Base-by-base conservation (phyloP, 2,329 filamentous ascomycete genomes). In the Colletotrichum paranaense region DNA sequence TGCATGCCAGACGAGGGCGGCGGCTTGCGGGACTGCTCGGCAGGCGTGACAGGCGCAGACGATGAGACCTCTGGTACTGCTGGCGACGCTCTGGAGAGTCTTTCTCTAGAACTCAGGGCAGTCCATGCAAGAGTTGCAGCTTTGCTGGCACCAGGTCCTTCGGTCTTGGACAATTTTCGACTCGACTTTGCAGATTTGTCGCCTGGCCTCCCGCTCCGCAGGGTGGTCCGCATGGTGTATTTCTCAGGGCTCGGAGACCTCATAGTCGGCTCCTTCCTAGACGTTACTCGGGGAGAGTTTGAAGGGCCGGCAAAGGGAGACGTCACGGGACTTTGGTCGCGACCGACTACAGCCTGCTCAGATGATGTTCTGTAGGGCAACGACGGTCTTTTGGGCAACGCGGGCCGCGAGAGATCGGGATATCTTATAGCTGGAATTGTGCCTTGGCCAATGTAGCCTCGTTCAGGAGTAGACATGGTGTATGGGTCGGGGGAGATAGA, bases 391-490 rank as follows among this genome's bases (percentile, higher is more conserved):
- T 88, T 84, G 14, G 91, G 87, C 11, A 91, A 83, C 14, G 84
- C 78, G 14, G 93, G 93, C 69, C 92, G 91, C n/a, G 93, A 93
- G n/a, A 97, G 86, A 77, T 97, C 93, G 5, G 91, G 89, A 80
- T 97, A 97, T 73, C 88, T 92, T 62, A 95, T 90, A 8, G 94
- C 93, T 59, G 94, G 94, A 75, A 98, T 92, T 1, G 94, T 97
- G 14, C 94, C 94, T 75, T 92, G 89, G 53, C 94, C 95, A 78
- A 97, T 93, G 87, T 91, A 95, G 4, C 90, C 91, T 75, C 84
- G 87, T 66, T 73, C 74, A 24, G 74, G 59, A 77, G 58, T 67
- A 6, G 38, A 22, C 4, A 55, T 22, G 30, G 28, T 63, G 22
- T 46, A 46, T 24, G 56, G 46, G 22, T 62, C 26, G 14, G 67